These are phyloP conservation scores for Venturia pyrina DNA, from an alignment of 2,329 filamentous ascomycete genomes.

Conservation along the genomic window DNA sequence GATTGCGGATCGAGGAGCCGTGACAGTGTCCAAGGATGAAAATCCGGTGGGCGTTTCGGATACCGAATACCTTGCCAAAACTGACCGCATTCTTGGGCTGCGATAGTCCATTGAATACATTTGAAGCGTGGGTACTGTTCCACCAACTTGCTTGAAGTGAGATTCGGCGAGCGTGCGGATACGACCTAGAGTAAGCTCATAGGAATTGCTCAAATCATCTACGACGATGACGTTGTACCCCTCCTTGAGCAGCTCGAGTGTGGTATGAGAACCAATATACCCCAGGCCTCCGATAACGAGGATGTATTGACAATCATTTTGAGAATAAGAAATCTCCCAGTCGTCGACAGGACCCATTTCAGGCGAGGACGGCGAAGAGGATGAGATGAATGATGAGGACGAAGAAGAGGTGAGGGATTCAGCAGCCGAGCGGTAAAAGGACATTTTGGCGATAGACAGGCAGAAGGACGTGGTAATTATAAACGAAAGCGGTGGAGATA, in stretches of 20 bases:
- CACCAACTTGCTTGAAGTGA: slow-evolving; percentile 30
- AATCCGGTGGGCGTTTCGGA: slow-evolving; percentile 7
- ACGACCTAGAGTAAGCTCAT: slow-evolving; percentile 27
- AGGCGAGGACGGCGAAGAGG: background rate
- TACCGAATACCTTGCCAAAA: slow-evolving; percentile 33
- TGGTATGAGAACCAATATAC: slow-evolving; percentile 48
- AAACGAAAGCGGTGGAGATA: background rate
- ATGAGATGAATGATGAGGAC: background rate
- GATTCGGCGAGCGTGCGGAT: slow-evolving; percentile 26
- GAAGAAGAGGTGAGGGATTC: background rate
- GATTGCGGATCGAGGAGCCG: slow-evolving; percentile 39
- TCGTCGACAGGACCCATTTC: background rate
- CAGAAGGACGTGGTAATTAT: background rate
- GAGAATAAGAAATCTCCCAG: background rate
- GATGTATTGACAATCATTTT: slow-evolving; percentile 29
- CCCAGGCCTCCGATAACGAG: slow-evolving; percentile 46
- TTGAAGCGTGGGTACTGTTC: slow-evolving; percentile 33
- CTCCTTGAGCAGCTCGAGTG: slow-evolving; percentile 43
- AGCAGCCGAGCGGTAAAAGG: background rate
- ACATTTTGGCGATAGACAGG: background rate
- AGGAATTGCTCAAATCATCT: slow-evolving; percentile 38
- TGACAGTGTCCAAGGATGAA: slow-evolving; percentile 8
- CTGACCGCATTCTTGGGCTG: slow-evolving; percentile 31
- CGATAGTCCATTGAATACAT: slow-evolving; percentile 39
- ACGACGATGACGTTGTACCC: slow-evolving; percentile 43